Percentiles rank a stretch among this genome's conserved stretches.
Conservation (phyloP, 2,329 filamentous ascomycete genomes). For the Alternaria conjuncta region DNA sequence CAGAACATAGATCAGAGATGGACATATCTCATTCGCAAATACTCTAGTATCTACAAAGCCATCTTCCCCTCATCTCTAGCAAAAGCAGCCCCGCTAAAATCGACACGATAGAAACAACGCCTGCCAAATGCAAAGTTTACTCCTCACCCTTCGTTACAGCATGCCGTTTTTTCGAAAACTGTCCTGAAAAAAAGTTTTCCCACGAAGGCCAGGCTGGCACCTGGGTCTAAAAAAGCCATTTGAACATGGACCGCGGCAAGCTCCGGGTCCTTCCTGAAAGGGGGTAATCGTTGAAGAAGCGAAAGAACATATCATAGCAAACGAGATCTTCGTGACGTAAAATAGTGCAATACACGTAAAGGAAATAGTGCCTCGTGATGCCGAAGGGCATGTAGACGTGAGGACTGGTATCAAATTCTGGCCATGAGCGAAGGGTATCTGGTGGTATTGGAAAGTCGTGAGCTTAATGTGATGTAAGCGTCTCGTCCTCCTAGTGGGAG, state of each 20-base stretch:
- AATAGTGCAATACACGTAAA: conserved; percentile 5
- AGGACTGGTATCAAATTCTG: neutral
- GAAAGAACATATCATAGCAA: conserved; percentile 17
- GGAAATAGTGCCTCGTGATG: neutral
- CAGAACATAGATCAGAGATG: neutral
- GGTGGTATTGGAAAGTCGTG: neutral
- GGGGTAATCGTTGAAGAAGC: conserved; percentile 40
- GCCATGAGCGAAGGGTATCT: neutral
- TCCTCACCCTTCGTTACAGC: neutral
- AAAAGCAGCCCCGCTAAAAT: neutral
- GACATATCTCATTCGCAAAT: neutral
- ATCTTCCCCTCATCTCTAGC: neutral
- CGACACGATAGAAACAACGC: neutral
- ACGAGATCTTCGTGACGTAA: conserved; percentile 1
- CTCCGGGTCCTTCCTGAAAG: conserved; percentile 39
- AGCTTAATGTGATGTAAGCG: conserved; percentile 1
- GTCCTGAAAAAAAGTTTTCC: neutral
- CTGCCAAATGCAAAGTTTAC: neutral
- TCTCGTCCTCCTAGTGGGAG: neutral
- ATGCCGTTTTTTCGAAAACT: neutral
- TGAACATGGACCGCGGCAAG: conserved; percentile 40
- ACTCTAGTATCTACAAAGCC: neutral
- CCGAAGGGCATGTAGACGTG: neutral
- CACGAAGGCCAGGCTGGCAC: conserved; percentile 34
- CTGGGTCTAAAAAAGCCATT: conserved; percentile 33